Base-by-base conservation (phyloP, 495 filamentous ascomycete genomes). In the Talaromyces liani region DNA sequence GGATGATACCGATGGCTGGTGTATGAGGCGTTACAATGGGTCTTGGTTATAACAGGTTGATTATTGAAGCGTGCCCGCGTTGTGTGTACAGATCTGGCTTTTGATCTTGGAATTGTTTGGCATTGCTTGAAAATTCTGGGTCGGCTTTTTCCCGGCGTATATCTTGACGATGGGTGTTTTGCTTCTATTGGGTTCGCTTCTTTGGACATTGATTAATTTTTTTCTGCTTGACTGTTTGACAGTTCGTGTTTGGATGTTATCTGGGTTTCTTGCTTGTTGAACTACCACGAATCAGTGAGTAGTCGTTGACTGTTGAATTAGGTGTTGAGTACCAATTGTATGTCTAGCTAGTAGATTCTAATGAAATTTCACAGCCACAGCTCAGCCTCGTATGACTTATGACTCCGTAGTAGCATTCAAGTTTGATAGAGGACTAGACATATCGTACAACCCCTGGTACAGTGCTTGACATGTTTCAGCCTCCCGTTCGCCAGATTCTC, bases 51-150 rank as follows among this genome's bases (percentile, higher is more conserved):
- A 33, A 49, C 29, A 62, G 20, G 60, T 33, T 34, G 27, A 10
- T 53, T 62, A 22, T 4, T 25, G 60, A 22, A 62, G 39, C 45
- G 39, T 53, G 41, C 53, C 27, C 20, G 45, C 60, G 71, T 72
- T 68, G 65, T 75, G 66, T 75, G 73, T 75, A 74, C 67, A 75
- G 73, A 58, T 71, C 67, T 68, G 61, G 68, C 12, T 25, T 49
- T 24, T 33, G n/a, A 53, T 49, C 54, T 58, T 62, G 60, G 57
- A n/a, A 25, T 64, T 62, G 63, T 49, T 55, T 65, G 36, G 54
- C 39, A 65, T 69, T 65, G 63, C 65, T 62, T 65, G 56, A 22
- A 64, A 71, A 71, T 65, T 67, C 72, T 61, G 27, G 66, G 63
- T 62, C 47, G 39, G 53, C 18, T 60, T 20, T 63, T 41, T 63